Evolutionary conservation across 371 early-diverging fungal genomes (phyloP).

Genomic region (Ecytonucleospora hepatopenaei): DNA sequence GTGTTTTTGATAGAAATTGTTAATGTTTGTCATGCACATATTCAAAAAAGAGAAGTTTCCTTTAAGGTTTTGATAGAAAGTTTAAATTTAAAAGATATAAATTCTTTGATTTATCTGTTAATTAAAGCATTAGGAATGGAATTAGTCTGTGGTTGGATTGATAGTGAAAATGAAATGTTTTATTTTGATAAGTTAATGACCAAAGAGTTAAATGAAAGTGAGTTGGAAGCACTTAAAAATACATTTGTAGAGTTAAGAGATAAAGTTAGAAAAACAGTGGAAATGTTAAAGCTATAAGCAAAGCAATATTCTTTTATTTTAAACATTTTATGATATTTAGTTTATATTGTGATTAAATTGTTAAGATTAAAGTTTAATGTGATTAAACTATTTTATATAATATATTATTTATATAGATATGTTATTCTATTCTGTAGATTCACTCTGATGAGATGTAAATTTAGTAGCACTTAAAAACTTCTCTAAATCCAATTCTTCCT

Average conservation of each 20-base stretch:
- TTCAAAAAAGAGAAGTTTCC: conserved; percentile 3
- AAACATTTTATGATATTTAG: neutral
- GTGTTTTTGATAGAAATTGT: conserved; percentile 13
- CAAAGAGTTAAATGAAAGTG: conserved; percentile 13
- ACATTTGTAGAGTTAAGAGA: conserved; percentile 22
- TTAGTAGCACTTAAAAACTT: neutral
- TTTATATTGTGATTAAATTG: neutral
- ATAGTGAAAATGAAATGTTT: conserved; percentile 20
- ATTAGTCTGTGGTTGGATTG: conserved; percentile 37
- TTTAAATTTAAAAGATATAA: neutral
- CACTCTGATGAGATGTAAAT: neutral
- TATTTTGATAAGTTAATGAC: conserved; percentile 36
- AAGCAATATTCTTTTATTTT: too few relatives aligned
- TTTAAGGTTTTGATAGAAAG: conserved; percentile 5
- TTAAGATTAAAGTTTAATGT: neutral
- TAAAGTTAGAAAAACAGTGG: conserved; percentile 14
- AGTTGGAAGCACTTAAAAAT: conserved; percentile 20
- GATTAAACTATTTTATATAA: neutral
- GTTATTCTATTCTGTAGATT: neutral
- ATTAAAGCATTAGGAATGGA: conserved; percentile 27
- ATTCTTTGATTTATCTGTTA: conserved; percentile 12
- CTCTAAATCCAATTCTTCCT: conserved; percentile 13
- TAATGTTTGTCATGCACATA: neutral
- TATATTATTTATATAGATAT: neutral
- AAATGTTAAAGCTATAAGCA: neutral